These are phyloP conservation scores for Fusarium penzigii DNA, from an alignment of 2,329 filamentous ascomycete species.

Conservation along the genomic window DNA sequence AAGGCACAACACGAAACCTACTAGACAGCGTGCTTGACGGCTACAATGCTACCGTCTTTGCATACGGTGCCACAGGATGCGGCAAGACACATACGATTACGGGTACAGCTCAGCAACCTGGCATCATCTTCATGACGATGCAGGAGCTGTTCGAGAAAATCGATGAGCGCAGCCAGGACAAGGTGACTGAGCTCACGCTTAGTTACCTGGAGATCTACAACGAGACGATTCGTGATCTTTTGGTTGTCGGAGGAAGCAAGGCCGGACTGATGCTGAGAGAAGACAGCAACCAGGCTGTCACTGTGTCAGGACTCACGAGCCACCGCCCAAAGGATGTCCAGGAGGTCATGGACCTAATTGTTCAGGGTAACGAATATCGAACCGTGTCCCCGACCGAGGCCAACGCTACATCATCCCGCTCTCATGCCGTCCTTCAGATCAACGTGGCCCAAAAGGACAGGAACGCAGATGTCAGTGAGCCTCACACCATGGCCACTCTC, in stretches of 20 bases:
- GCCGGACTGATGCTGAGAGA: conserved; percentile 88
- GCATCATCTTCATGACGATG: conserved; percentile 99
- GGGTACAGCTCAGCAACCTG: conserved; percentile 86
- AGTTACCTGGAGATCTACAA: conserved; percentile 99
- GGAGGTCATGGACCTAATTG: conserved; percentile 99
- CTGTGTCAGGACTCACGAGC: conserved; percentile 86
- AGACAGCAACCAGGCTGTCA: conserved; percentile 90
- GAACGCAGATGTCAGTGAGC: conserved; percentile 89
- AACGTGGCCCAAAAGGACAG: conserved; percentile 93
- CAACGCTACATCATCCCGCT: conserved; percentile 95
- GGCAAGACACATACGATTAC: conserved; percentile 98
- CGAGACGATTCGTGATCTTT: conserved; percentile 92
- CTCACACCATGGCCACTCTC: conserved; percentile 95
- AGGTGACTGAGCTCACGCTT: conserved; percentile 84
- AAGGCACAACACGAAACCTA: conserved; percentile 84
- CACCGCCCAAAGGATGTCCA: conserved; percentile 89
- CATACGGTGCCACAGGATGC: conserved; percentile 95
- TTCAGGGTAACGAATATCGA: conserved; percentile 88
- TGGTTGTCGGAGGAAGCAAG: conserved; percentile 83
- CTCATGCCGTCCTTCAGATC: conserved; percentile 95
- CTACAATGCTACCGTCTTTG: conserved; percentile 98
- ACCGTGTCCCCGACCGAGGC: conserved; percentile 97
- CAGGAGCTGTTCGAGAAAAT: conserved; percentile 98
- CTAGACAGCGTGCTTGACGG: conserved; percentile 94
- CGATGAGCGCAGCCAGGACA: conserved; percentile 79